Base-by-base conservation (phyloP, 169 alveolate genomes). In the Babesia sp. region DNA sequence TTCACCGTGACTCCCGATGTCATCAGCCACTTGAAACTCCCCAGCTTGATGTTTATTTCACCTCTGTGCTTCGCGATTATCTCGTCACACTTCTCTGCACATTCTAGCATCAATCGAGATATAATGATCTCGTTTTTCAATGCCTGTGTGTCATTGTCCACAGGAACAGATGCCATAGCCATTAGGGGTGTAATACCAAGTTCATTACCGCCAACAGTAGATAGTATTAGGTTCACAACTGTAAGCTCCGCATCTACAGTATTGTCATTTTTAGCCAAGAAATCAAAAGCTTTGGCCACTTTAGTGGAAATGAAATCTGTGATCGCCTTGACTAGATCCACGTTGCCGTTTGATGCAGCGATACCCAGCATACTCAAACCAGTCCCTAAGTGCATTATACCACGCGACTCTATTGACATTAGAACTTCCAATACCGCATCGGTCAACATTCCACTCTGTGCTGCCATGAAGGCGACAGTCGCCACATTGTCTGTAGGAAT, bases 161-260 rank as follows among this genome's bases (percentile, higher is more conserved):
- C 59, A 4, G 82, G 82, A 46, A 41, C 66, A 24, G 90, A 58
- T 16, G 75, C 84, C 91, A 89, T 83, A 20, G 87, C 94, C 44
- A 90, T 50, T 53, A 81, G 67, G 16, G 94, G 94, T 37, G 92
- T 75, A 59, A 91, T 55, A 3, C 91, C 91, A 53, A 71, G 42
- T 18, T 90, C 87, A 37, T 77, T 73, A 24, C 67, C 71, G 28
- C 82, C 78, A 6, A 84, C 70, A 3, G 79, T 42, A n/a, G 81
- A 24, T n/a, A 63, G 44, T 54, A 63, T 26, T 0, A 75, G 37
- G 63, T 75, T 75, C 24, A 39, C 56, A 28, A 75, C 18, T 1
- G 77, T 36, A 7, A 20, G 64, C 28, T 75, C 85, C 48, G 33
- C 37, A 14, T 37, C 48, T 1, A 4, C 72, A 45, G 51, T 31